Evolutionary conservation across 148 eudicot species (phyloP), one percentile per base, ranked within the genome.

Genomic region (Oxyria digyna): DNA sequence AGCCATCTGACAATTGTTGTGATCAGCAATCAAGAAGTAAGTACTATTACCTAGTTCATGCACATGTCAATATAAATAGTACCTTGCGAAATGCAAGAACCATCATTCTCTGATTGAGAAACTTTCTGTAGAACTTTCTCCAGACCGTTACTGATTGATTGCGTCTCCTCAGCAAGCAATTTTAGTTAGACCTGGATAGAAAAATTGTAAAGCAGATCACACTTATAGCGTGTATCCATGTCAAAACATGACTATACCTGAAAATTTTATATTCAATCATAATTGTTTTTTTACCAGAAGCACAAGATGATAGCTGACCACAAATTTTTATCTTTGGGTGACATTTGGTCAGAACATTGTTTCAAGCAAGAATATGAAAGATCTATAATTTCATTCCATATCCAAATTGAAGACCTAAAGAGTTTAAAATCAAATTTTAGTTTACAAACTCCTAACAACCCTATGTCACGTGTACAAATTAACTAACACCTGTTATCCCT

Each of bases 121-220:
- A 87, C 73, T 74, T 91, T 92, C 63, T 88, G 90, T 43, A 85
- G 74, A 67, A 91, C 82, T 77, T 82, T 88, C 78, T 91, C 97
- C 18, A 91, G 81, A 20, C 97, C 97, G 78, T 85, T 87, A 79
- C 78, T 87, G n/a, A 90, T 78, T n/a, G 97, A 85, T 26, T 90
- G 91, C 97, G 87, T 91, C 79, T 89, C 96, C 80, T 89, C 96
- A 6, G 96, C 96, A 79, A 92, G 78, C 62, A 45, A 79, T 69
- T 87, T 92, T 74, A 87, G 37, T 83, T 89, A 96, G 50, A 92
- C 78, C 98, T 92, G 84, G 27, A 77, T 38, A 62, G 62, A 14
- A 71, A 46, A 70, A n/a, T 8, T 42, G 65, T 55, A 24, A 70
- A 43, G 15, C 49, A 45, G 18, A 13, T 31, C 42, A 68, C 52